Evolutionary conservation across 805 yeast species (phyloP).

Genomic region (Geotrichum ghanense): DNA sequence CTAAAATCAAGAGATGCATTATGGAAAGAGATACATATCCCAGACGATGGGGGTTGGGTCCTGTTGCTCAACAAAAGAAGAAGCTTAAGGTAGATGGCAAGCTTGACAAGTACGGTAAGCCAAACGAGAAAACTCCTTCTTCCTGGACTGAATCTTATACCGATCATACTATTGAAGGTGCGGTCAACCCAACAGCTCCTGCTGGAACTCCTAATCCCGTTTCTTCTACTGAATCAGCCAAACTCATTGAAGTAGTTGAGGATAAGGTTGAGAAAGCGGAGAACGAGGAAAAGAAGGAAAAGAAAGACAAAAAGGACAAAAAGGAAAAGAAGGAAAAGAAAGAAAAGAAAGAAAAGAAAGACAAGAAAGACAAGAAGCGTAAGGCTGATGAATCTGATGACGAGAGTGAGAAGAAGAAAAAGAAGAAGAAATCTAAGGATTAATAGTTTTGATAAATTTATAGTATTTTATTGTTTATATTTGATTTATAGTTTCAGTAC

Average conservation of each 20-base stretch:
- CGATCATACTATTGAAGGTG: slow-evolving; percentile 34
- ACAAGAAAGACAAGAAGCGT: slow-evolving; percentile 52
- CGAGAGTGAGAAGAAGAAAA: slow-evolving; percentile 42
- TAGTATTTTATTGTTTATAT: not conserved
- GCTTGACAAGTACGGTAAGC: slow-evolving; percentile 90
- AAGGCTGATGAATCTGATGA: slow-evolving; percentile 40
- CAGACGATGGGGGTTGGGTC: slow-evolving; percentile 99
- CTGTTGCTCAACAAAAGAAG: slow-evolving; percentile 97
- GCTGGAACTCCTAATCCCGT: slow-evolving; percentile 5
- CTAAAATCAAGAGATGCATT: slow-evolving; percentile 97
- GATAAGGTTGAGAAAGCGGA: slow-evolving; percentile 10
- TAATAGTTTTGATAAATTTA: not conserved
- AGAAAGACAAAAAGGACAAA: slow-evolving; percentile 41
- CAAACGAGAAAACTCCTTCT: slow-evolving; percentile 87
- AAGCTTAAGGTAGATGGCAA: slow-evolving; percentile 96
- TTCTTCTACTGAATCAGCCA: not conserved
- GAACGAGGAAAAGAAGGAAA: slow-evolving; percentile 32
- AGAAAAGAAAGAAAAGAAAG: slow-evolving; percentile 43
- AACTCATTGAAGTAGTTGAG: not conserved
- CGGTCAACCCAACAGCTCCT: slow-evolving; percentile 21
- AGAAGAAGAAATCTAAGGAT: slow-evolving; percentile 28
- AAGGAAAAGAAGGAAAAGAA: slow-evolving; percentile 42
- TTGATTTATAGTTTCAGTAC: not conserved
- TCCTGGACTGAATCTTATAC: slow-evolving; percentile 83
- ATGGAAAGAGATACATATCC: slow-evolving; percentile 99